These are phyloP conservation scores for Heliophila coronopifolia DNA, from an alignment of 441 rosid genomes.

Conservation along the genomic window DNA sequence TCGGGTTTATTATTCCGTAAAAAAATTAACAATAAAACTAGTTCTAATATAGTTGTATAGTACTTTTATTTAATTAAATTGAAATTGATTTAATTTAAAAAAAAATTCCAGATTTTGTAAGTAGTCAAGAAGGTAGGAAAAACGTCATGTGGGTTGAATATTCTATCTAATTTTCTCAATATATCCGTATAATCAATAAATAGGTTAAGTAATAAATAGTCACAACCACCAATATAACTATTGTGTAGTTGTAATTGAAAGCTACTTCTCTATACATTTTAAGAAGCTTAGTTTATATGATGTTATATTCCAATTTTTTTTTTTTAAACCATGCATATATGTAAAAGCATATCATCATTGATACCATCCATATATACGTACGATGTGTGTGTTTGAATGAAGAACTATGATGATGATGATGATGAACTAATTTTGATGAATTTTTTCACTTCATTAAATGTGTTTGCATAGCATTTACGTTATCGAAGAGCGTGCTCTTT, in stretches of 20 bases:
- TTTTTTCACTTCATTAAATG: constrained; percentile 32
- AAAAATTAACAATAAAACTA: too few relatives aligned
- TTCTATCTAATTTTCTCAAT: constrained; percentile 6
- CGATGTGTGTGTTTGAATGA: constrained; percentile 27
- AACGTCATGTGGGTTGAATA: constrained; percentile 25
- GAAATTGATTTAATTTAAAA: too few relatives aligned
- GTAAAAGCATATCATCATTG: constrained; percentile 24
- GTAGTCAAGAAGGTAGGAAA: constrained; percentile 3
- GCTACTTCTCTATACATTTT: constrained; percentile 17
- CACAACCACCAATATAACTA: constrained; percentile 27
- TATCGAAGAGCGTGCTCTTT: constrained; percentile 31
- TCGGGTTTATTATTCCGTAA: too few relatives aligned
- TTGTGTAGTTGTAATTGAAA: constrained; percentile 24
- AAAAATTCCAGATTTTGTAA: too few relatives aligned
- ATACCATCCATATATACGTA: constrained; percentile 20
- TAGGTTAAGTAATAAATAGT: constrained; percentile 18
- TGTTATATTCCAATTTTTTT: constrained; percentile 29
- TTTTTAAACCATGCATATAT: not conserved
- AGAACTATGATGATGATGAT: constrained; percentile 23
- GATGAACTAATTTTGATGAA: constrained; percentile 30
- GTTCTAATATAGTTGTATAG: too few relatives aligned
- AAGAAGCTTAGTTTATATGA: constrained; percentile 27
- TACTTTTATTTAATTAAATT: too few relatives aligned
- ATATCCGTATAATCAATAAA: constrained; percentile 20
- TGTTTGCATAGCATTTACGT: constrained; percentile 29